Conservation (phyloP, 2,329 filamentous ascomycete genomes). For the Akanthomyces muscarius region DNA sequence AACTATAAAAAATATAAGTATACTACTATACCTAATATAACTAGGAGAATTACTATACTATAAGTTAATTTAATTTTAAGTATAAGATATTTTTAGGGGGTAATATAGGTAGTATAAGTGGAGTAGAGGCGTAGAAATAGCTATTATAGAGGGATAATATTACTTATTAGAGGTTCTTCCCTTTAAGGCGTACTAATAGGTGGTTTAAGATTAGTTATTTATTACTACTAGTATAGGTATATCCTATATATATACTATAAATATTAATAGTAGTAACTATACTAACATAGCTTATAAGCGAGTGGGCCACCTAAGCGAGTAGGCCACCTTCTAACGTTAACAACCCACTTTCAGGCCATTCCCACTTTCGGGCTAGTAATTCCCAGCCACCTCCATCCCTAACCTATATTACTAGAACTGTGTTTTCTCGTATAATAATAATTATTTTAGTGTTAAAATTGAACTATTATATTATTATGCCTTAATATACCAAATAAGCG, state of each 20-base stretch:
- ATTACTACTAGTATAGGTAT: background rate
- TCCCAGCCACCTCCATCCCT: too few relatives aligned
- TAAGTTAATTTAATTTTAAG: background rate
- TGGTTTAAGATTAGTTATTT: background rate
- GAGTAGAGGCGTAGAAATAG: background rate
- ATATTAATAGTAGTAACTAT: too few relatives aligned
- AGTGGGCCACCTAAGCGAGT: too few relatives aligned
- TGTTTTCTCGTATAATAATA: too few relatives aligned
- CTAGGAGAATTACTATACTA: background rate
- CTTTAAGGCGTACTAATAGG: background rate
- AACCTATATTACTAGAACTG: too few relatives aligned
- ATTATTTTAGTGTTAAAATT: too few relatives aligned
- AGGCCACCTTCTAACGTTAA: too few relatives aligned
- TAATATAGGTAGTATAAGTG: background rate
- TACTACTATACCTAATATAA: background rate
- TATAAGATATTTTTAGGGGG: background rate
- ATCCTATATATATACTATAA: background rate
- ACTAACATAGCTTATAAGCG: too few relatives aligned
- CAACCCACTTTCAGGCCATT: too few relatives aligned
- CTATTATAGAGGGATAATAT: background rate
- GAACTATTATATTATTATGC: too few relatives aligned
- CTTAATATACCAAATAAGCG: too few relatives aligned
- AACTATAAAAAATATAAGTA: background rate
- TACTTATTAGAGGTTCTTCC: background rate
- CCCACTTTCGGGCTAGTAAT: too few relatives aligned